These are phyloP conservation scores for Strobilomyces dryophilus DNA, from an alignment of 768 basidiomycete genomes.

Conservation along the genomic window DNA sequence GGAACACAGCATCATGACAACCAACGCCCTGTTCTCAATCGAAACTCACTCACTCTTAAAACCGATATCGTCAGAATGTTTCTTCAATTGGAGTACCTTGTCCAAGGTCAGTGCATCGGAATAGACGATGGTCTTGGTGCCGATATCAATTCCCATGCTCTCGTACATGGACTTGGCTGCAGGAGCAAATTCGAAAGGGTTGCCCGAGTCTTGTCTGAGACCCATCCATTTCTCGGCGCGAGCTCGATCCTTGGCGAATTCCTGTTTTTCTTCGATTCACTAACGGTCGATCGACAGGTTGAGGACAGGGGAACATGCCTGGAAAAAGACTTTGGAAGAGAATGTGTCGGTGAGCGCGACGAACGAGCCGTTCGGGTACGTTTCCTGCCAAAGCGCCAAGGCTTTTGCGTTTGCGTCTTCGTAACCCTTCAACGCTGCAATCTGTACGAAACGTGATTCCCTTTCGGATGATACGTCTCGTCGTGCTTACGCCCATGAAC, in stretches of 20 bases:
- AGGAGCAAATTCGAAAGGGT: conserved; percentile 78
- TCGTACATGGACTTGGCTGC: conserved; percentile 70
- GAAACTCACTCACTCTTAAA: conserved; percentile 46
- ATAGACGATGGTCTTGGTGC: conserved; percentile 70
- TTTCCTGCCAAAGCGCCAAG: conserved; percentile 82
- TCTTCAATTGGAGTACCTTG: conserved; percentile 63
- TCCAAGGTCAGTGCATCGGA: conserved; percentile 79
- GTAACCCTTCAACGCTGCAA: conserved; percentile 84
- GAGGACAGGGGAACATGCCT: conserved; percentile 38
- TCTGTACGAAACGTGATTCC: conserved; percentile 35
- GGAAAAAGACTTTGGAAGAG: conserved; percentile 81
- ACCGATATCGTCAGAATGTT: conserved; percentile 70
- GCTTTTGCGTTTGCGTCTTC: conserved; percentile 68
- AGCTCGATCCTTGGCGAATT: conserved; percentile 51
- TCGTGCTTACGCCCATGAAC: conserved; percentile 75
- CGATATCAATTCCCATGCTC: conserved; percentile 61
- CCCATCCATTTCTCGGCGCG: conserved; percentile 73
- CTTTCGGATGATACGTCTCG: background rate
- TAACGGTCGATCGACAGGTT: background rate
- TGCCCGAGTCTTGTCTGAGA: conserved; percentile 91
- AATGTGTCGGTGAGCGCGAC: conserved; percentile 95
- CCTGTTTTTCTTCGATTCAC: conserved; percentile 35
- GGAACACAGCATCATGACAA: background rate
- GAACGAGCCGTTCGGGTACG: conserved; percentile 53
- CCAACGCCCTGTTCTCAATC: too few relatives aligned